phyloP scores from a whole-genome alignment of 1,284 basidiomycete species.

The Lentinus polychrous region DNA sequence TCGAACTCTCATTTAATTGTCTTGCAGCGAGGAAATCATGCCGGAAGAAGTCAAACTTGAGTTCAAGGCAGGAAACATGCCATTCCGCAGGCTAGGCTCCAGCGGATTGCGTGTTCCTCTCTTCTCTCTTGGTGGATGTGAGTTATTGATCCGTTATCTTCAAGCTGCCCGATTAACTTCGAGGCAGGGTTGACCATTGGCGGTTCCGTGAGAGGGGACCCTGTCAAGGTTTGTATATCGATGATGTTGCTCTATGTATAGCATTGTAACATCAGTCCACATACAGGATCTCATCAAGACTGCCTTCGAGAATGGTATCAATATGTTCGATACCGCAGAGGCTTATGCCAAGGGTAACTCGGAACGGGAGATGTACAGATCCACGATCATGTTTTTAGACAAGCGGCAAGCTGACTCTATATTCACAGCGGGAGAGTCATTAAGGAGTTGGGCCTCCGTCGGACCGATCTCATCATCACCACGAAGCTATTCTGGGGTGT shows the following conservation, averaged over 20 bases:
- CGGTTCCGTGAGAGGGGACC: conserved; percentile 57
- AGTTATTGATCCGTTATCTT: conserved; percentile 5
- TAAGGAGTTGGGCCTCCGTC: conserved; percentile 64
- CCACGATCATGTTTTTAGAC: not conserved
- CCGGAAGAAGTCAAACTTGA: conserved; percentile 6
- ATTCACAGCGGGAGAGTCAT: conserved; percentile 65
- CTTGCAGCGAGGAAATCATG: no score
- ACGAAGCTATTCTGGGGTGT: conserved; percentile 61
- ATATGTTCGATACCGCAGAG: conserved; percentile 65
- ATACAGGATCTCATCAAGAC: conserved; percentile 52
- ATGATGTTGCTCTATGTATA: not conserved
- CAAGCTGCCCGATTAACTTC: not conserved
- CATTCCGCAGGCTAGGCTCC: conserved; percentile 67
- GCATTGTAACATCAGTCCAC: not conserved
- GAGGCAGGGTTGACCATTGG: conserved; percentile 54
- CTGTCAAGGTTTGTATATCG: conserved; percentile 41
- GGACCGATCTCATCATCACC: conserved; percentile 68
- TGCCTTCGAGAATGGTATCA: conserved; percentile 64
- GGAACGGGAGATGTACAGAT: conserved; percentile 57
- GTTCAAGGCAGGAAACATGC: conserved; percentile 62
- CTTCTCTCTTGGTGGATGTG: conserved; percentile 75
- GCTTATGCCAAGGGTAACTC: conserved; percentile 65
- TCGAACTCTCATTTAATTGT: no score
- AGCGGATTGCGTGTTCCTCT: conserved; percentile 73
- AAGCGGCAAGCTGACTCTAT: not conserved